Percentiles rank a stretch among this genome's conserved stretches.
Evolutionary conservation across 2,329 filamentous ascomycete genomes (phyloP).

Genomic region (Pseudogymnoascus destructans): DNA sequence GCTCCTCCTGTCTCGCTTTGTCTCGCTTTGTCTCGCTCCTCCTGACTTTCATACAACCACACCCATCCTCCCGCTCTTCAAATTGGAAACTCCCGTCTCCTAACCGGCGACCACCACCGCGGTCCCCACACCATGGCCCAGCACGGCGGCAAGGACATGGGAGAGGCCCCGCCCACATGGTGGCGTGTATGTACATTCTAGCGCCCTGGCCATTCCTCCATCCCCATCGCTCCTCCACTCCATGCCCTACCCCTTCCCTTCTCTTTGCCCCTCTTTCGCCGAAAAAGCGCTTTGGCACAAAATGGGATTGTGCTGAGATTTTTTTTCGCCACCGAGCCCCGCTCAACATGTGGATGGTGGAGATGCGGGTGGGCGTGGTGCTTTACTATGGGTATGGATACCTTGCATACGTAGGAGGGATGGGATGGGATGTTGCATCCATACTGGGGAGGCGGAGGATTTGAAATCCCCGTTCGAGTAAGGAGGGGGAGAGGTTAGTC

Average conservation of each 20-base stretch:
- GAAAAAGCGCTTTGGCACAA: not conserved
- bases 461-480: not conserved
- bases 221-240: not conserved
- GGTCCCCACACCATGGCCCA: not conserved
- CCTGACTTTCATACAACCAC: not conserved
- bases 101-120: not conserved
- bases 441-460: not conserved
- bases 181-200: not conserved
- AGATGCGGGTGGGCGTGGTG: not conserved
- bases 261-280: not conserved
- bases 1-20: not conserved
- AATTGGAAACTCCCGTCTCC: conserved; percentile 6
- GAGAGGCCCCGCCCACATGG: not conserved
- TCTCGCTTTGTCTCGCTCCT: no score
- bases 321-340: not conserved
- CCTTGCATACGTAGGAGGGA: not conserved
- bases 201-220: not conserved
- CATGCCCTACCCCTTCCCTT: not conserved
- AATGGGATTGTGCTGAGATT: conserved; percentile 3
- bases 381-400: not conserved
- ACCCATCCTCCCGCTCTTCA: not conserved
- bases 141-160: conserved; percentile 3
- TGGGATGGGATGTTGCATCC: not conserved
- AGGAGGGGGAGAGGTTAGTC: not conserved
- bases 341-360: not conserved